phyloP scores from a whole-genome alignment of 192 early-diverging fungal genomes.

The Cetraspora pellucida region DNA sequence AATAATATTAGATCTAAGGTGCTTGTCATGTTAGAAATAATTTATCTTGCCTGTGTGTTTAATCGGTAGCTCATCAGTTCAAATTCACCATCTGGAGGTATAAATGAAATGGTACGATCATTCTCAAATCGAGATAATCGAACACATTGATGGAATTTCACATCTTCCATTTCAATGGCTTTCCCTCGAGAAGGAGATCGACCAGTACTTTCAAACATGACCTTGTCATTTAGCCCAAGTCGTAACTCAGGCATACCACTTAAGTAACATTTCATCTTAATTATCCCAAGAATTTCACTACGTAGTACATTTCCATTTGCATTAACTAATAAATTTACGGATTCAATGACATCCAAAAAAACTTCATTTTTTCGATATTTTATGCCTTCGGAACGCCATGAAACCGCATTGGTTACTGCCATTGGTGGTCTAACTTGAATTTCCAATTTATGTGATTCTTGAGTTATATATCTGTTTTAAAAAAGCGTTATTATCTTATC shows the following conservation, averaged over 20 bases:
- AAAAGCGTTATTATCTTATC: neutral
- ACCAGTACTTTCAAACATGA: conserved; percentile 92
- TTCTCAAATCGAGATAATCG: conserved; percentile 84
- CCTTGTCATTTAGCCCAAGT: conserved; percentile 86
- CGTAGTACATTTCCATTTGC: conserved; percentile 59
- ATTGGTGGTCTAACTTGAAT: conserved; percentile 87
- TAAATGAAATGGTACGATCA: conserved; percentile 88
- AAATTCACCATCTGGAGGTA: conserved; percentile 90
- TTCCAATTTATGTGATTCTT: conserved; percentile 95
- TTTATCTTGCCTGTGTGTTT: conserved; percentile 62
- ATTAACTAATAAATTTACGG: conserved; percentile 91
- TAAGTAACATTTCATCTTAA: conserved; percentile 87
- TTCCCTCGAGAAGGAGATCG: conserved; percentile 68
- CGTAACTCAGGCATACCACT: conserved; percentile 86
- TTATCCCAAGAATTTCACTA: conserved; percentile 74
- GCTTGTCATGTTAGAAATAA: neutral
- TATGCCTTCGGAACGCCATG: conserved; percentile 93
- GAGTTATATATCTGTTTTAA: conserved; percentile 83
- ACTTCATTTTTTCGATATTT: conserved; percentile 98
- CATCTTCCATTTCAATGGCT: conserved; percentile 90
- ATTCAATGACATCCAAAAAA: conserved; percentile 98
- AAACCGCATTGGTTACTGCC: conserved; percentile 90
- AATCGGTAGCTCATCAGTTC: conserved; percentile 90
- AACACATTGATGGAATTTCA: conserved; percentile 91
- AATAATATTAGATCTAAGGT: neutral